These are phyloP conservation scores for Aspergillus biplanus DNA, from an alignment of 495 filamentous ascomycete species.

Conservation along the genomic window DNA sequence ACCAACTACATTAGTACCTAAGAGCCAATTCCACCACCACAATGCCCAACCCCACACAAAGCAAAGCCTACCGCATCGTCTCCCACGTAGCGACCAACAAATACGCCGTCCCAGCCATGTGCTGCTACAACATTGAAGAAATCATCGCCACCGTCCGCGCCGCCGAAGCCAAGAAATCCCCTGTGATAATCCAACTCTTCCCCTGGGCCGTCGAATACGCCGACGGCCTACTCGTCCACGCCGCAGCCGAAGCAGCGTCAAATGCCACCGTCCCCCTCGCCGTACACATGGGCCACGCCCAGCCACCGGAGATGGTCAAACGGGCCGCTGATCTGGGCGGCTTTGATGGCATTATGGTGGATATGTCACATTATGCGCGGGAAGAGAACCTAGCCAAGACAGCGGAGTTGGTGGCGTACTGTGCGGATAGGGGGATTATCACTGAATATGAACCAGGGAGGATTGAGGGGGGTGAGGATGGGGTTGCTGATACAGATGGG, in stretches of 20 bases:
- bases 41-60: too few relatives aligned
- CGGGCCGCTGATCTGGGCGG: too few relatives aligned
- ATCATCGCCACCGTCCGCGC: slow-evolving; percentile 71
- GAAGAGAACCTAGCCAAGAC: slow-evolving; percentile 71
- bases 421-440: slow-evolving; percentile 67
- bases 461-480: slow-evolving; percentile 79
- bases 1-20: too few relatives aligned
- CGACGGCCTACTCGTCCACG: slow-evolving; percentile 54
- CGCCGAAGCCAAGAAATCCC: slow-evolving; percentile 66
- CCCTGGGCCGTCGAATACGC: slow-evolving; percentile 72
- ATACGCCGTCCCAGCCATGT: too few relatives aligned
- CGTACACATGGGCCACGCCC: slow-evolving; percentile 69
- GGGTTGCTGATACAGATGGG: slow-evolving; percentile 69
- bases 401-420: slow-evolving; percentile 64
- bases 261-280: slow-evolving; percentile 65
- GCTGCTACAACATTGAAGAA: slow-evolving; percentile 76
- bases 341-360: slow-evolving; percentile 76
- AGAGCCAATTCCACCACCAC: too few relatives aligned
- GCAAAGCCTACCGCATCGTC: too few relatives aligned
- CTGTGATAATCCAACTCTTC: slow-evolving; percentile 74
- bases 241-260: slow-evolving; percentile 58
- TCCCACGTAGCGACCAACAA: too few relatives aligned
- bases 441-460: slow-evolving; percentile 75
- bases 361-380: slow-evolving; percentile 76
- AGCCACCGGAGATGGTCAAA: too few relatives aligned